phyloP scores from a whole-genome alignment of 1,284 basidiomycete genomes.

The Kwoniella shivajii region DNA sequence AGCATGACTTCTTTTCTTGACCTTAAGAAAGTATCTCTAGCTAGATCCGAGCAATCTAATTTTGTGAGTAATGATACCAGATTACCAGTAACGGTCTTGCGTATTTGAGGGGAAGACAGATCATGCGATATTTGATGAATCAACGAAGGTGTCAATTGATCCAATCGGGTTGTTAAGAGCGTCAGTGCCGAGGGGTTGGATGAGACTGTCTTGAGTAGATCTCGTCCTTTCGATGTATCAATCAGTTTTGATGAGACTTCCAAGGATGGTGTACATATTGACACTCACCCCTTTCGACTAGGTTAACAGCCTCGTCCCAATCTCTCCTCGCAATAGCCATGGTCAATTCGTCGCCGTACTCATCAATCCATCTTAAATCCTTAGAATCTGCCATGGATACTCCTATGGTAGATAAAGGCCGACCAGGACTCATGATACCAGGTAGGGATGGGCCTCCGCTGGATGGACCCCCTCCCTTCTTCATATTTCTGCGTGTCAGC shows the following conservation, averaged over 20 bases:
- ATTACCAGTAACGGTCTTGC: conserved; percentile 72
- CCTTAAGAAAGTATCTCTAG: conserved; percentile 78
- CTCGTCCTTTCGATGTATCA: conserved; percentile 59
- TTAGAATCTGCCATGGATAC: conserved; percentile 62
- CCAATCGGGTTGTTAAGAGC: conserved; percentile 61
- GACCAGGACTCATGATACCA: conserved; percentile 56
- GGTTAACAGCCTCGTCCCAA: conserved; percentile 80
- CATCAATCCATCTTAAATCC: conserved; percentile 80
- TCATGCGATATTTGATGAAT: conserved; percentile 72
- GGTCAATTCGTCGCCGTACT: conserved; percentile 87
- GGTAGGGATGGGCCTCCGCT: not conserved
- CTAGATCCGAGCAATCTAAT: conserved; percentile 75
- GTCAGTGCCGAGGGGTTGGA: conserved; percentile 38
- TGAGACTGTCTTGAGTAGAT: conserved; percentile 63
- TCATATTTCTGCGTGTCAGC: not conserved
- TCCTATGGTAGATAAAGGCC: conserved; percentile 65
- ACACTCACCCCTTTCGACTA: conserved; percentile 76
- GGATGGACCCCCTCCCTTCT: not conserved
- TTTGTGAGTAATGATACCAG: conserved; percentile 74
- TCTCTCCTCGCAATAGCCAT: conserved; percentile 87
- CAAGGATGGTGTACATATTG: not conserved
- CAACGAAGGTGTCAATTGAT: conserved; percentile 69
- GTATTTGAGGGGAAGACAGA: conserved; percentile 71
- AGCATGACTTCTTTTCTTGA: conserved; percentile 77
- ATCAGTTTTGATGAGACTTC: not conserved